A percentile compares a stretch with the other conserved stretches of the same genome.
Evolutionary conservation across 345 rosid genomes (phyloP).

Genomic region (Camelina sativa): DNA sequence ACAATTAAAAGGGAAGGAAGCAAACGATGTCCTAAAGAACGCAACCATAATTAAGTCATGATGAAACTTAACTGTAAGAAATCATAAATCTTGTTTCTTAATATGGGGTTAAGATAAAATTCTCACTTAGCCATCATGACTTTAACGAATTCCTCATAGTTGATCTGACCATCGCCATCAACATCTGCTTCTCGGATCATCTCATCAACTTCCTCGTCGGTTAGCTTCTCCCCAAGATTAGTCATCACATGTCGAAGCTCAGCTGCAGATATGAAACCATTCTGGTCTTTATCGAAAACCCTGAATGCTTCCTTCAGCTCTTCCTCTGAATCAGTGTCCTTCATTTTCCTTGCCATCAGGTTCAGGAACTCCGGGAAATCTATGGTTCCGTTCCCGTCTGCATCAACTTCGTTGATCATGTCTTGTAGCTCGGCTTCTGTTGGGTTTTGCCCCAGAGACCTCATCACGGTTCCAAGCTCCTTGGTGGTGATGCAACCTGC

Average conservation of each 20-base stretch:
- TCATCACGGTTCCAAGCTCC: slow-evolving; percentile 52
- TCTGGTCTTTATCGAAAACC: slow-evolving; percentile 63
- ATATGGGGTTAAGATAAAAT: neutral
- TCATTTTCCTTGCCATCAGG: slow-evolving; percentile 68
- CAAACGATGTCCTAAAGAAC: slow-evolving; percentile 37
- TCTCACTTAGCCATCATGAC: slow-evolving; percentile 72
- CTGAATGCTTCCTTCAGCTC: slow-evolving; percentile 67
- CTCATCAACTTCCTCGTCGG: slow-evolving; percentile 64
- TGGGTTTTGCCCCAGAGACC: slow-evolving; percentile 50
- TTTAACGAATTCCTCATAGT: slow-evolving; percentile 63
- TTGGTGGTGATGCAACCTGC: slow-evolving; percentile 54
- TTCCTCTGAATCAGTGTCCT: slow-evolving; percentile 66
- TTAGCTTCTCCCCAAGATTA: slow-evolving; percentile 60
- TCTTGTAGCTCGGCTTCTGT: slow-evolving; percentile 52
- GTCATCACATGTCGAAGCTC: slow-evolving; percentile 69
- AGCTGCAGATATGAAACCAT: slow-evolving; percentile 63
- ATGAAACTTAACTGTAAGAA: slow-evolving; percentile 3
- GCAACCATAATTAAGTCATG: slow-evolving; percentile 26
- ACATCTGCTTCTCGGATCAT: slow-evolving; percentile 65
- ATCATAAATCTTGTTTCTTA: slow-evolving; percentile 1
- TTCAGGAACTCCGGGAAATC: slow-evolving; percentile 64
- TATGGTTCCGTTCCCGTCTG: slow-evolving; percentile 50
- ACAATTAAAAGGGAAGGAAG: neutral
- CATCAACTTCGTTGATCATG: slow-evolving; percentile 50
- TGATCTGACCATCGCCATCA: slow-evolving; percentile 67